Evolutionary conservation across 495 filamentous ascomycete species (phyloP), one percentile per base, ranked within the genome.

Genomic region (Penicillium dipodomyicola): DNA sequence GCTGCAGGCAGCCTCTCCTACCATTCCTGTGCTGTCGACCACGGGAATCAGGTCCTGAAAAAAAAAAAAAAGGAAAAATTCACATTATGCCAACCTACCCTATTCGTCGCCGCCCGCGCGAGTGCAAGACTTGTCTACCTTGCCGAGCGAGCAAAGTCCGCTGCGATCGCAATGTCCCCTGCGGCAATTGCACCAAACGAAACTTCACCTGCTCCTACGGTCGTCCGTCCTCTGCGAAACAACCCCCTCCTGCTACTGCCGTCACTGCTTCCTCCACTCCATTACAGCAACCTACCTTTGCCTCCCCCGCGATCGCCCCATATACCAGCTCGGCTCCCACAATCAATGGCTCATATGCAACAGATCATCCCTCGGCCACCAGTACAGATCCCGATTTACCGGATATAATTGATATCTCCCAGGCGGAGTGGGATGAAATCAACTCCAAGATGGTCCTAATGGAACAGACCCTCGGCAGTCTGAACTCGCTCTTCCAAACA

Each of bases 151-250:
- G 76, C 61, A 79, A 80, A 65, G 75, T 80, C 46, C 87, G 86
- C 71, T 90, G 87, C 69, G 86, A 88, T 71, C 87, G 87, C 70
- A 83, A 87, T 57, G 78, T 83, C 53, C 87, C 87, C 7, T 90
- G 87, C 65, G 81, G 87, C 64, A 88, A 87, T 67, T 90, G 87
- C 64, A 79, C 87, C 67, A 88, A 88, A 70, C 78, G 87, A 57
- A 84, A 87, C 57, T 81, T 84, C 70, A 75, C 82, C 58, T 90
- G 87, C 63, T 83, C 84, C 40, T 89, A 89, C 76, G 87, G 87
- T 64, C 86, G 84, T 23, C 87, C 87, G 63, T 73, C 81, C 10
- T 60, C 65, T 27, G 35, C 42, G 2, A 62, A 60, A 37, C 12
- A 39, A 33, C 27, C 61, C 46, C 23, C 57, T 32, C 32, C 65